Base-by-base conservation (phyloP, 2,329 filamentous ascomycete species). In the Calonectria honghensis region DNA sequence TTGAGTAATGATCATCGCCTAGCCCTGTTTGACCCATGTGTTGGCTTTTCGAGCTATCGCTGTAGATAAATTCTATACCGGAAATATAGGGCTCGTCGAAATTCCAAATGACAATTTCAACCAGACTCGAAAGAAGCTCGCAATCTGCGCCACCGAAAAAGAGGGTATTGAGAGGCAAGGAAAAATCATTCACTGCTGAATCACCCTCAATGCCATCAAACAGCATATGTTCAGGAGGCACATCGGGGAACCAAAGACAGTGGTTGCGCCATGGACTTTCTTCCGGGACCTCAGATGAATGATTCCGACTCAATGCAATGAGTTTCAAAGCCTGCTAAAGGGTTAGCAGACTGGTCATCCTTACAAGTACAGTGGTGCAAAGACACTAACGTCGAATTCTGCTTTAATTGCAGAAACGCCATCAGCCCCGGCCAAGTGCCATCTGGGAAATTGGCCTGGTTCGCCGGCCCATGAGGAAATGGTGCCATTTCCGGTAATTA, bases 311-410 rank as follows among this genome's bases (percentile, higher is more conserved):
- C 6, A 78, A n/a, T n/a, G 73, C 72, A 64, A 75, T 51, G 1
- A 79, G 51, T 24, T 78, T 79, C 3, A 77, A 29, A 1, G 66
- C 75, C 77, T 79, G 13, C 16, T 6, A 20, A 3, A 18, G 24
- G 24, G 11, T 68, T 18, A 70, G 67, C 6, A 63, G 2, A 39
- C 61, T 14, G 20, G 7, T 13, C 50, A 57, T 37, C 7, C 6
- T 18, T 9, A 13, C 4, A 3, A 6, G 14, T 10, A 10, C 32
- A 10, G 27, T 24, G 6, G 20, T 10, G 18, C 24, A 37, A 29
- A 37, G 13, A 45, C 61, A 70, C 70, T 27, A 6, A 76, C 75
- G 54, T 78, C 76, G 31, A 78, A 76, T 32, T 77, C 75, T 35
- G 73, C 76, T 24, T 71, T 70, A 18, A 77, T 45, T 27, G 73